Evolutionary conservation across 768 basidiomycete genomes (phyloP).

Genomic region (Kwoniella pini): DNA sequence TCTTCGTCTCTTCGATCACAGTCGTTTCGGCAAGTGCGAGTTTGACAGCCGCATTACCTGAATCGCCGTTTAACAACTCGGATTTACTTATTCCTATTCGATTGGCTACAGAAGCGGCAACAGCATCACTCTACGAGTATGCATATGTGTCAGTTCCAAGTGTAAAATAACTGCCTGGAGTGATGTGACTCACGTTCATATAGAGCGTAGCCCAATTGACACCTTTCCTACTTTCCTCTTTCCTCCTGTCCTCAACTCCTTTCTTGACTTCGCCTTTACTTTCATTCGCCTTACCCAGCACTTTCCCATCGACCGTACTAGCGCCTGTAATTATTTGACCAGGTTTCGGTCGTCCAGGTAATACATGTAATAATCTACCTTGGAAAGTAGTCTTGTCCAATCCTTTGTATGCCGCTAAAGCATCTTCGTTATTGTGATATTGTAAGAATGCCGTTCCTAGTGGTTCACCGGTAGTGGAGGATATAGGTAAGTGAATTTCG

Average conservation of each 20-base stretch:
- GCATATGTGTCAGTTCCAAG: too few relatives aligned
- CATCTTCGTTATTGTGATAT: conserved; percentile 59
- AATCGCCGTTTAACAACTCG: conserved; percentile 79
- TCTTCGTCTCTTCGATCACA: conserved; percentile 90
- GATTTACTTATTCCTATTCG: conserved; percentile 84
- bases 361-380: conserved; percentile 84
- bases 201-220: conserved; percentile 69
- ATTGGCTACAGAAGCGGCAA: conserved; percentile 83
- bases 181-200: conserved; percentile 79
- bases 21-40: conserved; percentile 95
- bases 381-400: conserved; percentile 86
- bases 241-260: conserved; percentile 52
- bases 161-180: too few relatives aligned
- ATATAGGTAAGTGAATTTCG: conserved; percentile 67
- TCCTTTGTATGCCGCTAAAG: conserved; percentile 70
- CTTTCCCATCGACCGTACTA: conserved; percentile 38
- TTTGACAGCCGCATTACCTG: conserved; percentile 71
- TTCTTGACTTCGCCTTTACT: conserved; percentile 40
- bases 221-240: conserved; percentile 40
- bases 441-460: conserved; percentile 69
- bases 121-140: conserved; percentile 92
- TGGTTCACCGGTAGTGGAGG: conserved; percentile 58
- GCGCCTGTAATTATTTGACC: conserved; percentile 30
- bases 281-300: conserved; percentile 48
- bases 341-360: conserved; percentile 60